Evolutionary conservation across 176 grass and related monocot genomes (phyloP), one percentile per base, ranked within the genome.

Genomic region (Carex cristatella): DNA sequence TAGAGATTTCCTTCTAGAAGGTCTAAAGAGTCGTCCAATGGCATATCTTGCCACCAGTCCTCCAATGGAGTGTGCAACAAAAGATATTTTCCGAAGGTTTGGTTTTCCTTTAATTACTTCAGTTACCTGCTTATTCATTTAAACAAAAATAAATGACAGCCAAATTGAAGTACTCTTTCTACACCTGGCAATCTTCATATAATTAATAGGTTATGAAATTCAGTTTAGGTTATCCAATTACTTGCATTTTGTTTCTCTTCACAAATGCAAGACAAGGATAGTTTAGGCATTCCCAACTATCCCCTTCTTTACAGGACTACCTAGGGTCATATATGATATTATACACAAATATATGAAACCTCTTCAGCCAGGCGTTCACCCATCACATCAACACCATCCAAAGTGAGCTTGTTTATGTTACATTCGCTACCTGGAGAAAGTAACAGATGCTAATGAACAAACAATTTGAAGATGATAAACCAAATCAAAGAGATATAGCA

Each of bases 321-420:
- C 53, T 54, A 76, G 46, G 46, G n/a, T 51, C 30, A 33, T 58
- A 58, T 44, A 75, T 66, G 49, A 85, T 35, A 59, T 14, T 67
- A 51, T 74, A 88, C 27, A 59, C 46, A 86, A 48, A 80, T 51
- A 61, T 61, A 49, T 85, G 86, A 84, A 86, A 98, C 95, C 95
- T 98, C 95, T 84, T 94, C 78, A 80, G 92, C 90, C 67, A 98
- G 88, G 72, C 95, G 87, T 53, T 98, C 92, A 84, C 95, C 95
- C 92, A 94, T 98, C 57, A 98, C 89, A 91, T 98, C 95, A 87
- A 98, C 86, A 59, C 95, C 95, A 87, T 98, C 95, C 84, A 98
- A 88, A 63, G 92, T 91, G 87, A 98, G 89, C 75, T 19, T 98
- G 83, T 94, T 64, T 91, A 97, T 93, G 81, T 98, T 98, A 59